These are phyloP conservation scores for Oryza punctata DNA, from an alignment of 176 grass and related monocot genomes.

Conservation along the genomic window DNA sequence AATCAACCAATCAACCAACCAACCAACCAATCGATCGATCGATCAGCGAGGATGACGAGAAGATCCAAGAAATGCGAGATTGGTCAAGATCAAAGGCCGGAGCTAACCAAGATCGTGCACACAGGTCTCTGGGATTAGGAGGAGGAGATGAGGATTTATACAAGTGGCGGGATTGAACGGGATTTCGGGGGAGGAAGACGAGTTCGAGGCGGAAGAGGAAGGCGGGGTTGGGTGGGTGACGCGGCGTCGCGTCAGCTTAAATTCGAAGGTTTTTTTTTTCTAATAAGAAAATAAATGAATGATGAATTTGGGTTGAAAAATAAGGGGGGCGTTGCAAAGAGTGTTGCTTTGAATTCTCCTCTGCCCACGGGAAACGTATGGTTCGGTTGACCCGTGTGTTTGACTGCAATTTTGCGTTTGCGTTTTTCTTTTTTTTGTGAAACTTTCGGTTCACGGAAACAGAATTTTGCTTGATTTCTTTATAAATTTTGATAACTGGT, in stretches of 20 bases:
- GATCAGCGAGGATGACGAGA: neutral
- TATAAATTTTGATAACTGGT: neutral
- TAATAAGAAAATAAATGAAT: neutral
- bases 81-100: neutral
- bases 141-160: neutral
- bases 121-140: neutral
- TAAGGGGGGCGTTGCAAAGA: constrained; percentile 14
- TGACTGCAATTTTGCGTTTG: neutral
- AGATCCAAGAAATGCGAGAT: neutral
- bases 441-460: too few species aligned
- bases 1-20: too few species aligned
- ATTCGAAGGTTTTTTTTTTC: neutral
- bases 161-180: neutral
- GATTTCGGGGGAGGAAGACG: neutral
- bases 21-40: neutral
- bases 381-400: neutral
- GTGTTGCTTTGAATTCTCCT: constrained; percentile 33
- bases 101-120: neutral
- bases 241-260: neutral
- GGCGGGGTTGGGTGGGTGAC: neutral
- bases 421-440: too few species aligned
- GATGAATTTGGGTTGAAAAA: neutral
- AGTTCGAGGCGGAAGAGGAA: neutral
- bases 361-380: constrained; percentile 32
- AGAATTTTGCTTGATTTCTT: too few species aligned